Conservation (phyloP, 2,329 filamentous ascomycete genomes). For the Pestalotiopsis sp. region DNA sequence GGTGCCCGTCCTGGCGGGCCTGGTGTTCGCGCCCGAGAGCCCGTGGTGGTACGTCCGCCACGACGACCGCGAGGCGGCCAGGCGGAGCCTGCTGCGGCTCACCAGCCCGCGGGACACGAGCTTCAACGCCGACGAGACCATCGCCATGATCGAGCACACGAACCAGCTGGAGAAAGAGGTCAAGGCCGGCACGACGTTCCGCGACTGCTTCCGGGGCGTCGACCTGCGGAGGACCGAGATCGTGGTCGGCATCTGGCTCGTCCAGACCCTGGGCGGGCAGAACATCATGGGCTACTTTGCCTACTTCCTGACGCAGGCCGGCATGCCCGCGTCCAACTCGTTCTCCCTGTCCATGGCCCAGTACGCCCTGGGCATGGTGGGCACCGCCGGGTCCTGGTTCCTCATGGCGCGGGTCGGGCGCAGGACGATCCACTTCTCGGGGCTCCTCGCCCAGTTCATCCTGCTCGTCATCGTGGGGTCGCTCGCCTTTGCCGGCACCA, state of each 20-base stretch:
- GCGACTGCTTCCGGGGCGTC: constrained; percentile 54
- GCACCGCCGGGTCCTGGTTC: constrained; percentile 53
- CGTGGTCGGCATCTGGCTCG: constrained; percentile 50
- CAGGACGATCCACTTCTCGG: constrained; percentile 50
- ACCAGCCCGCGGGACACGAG: constrained; percentile 38
- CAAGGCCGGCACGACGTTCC: constrained; percentile 46
- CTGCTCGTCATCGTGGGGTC: constrained; percentile 44
- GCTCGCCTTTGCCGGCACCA: constrained; percentile 37
- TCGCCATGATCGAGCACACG: constrained; percentile 58
- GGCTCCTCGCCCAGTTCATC: constrained; percentile 41
- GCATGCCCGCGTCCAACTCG: constrained; percentile 44
- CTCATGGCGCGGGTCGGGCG: constrained; percentile 52
- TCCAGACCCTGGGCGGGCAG: constrained; percentile 50
- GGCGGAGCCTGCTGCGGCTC: constrained; percentile 42
- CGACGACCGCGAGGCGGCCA: constrained; percentile 41
- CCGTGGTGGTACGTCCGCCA: constrained; percentile 56
- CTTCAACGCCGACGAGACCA: constrained; percentile 48
- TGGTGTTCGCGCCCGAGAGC: constrained; percentile 50
- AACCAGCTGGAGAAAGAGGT: constrained; percentile 49
- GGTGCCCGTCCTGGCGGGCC: constrained; percentile 44
- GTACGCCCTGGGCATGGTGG: constrained; percentile 53
- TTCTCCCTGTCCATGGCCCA: constrained; percentile 50
- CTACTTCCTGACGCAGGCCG: constrained; percentile 49
- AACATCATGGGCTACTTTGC: constrained; percentile 52
- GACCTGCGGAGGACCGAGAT: constrained; percentile 58